Evolutionary conservation across 352 stramenopile genomes (phyloP).

Genomic region (Globisporangium paddicum): DNA sequence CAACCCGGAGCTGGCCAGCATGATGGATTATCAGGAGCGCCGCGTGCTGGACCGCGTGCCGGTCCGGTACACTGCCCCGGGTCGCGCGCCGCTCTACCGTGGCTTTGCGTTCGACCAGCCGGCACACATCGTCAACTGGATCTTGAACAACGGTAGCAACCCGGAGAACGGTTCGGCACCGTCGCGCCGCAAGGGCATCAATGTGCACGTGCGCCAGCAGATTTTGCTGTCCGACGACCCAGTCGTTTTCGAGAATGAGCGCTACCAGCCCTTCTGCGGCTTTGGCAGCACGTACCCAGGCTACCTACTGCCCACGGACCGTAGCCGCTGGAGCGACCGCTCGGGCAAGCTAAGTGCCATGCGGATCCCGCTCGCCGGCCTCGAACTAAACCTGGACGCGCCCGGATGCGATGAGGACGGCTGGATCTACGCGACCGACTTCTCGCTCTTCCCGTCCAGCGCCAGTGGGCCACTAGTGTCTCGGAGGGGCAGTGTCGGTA

Average conservation of each 20-base stretch:
- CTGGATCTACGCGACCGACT: conserved; percentile 85
- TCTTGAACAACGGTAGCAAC: conserved; percentile 39
- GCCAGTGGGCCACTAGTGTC: conserved; percentile 11
- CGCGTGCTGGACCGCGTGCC: conserved; percentile 54
- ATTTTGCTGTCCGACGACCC: conserved; percentile 73
- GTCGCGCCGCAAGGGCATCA: conserved; percentile 51
- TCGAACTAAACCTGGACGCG: conserved; percentile 59
- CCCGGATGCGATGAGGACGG: conserved; percentile 69
- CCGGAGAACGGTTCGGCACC: conserved; percentile 13
- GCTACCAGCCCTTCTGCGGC: conserved; percentile 81
- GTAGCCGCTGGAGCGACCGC: conserved; percentile 79
- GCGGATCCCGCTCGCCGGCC: conserved; percentile 55
- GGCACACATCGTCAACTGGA: conserved; percentile 73
- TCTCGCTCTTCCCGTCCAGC: conserved; percentile 69
- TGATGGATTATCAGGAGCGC: conserved; percentile 79
- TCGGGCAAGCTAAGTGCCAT: conserved; percentile 71
- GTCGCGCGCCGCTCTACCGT: conserved; percentile 55
- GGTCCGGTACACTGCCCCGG: conserved; percentile 31
- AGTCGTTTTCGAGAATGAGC: conserved; percentile 84
- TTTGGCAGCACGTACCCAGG: conserved; percentile 80
- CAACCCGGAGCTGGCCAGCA: conserved; percentile 52
- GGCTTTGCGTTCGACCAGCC: conserved; percentile 83
- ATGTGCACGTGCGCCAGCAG: conserved; percentile 50
- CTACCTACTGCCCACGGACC: conserved; percentile 75
- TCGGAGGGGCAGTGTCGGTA: conserved; percentile 18